phyloP scores from a whole-genome alignment of 768 basidiomycete genomes.

The Pleurotus ostreatus region DNA sequence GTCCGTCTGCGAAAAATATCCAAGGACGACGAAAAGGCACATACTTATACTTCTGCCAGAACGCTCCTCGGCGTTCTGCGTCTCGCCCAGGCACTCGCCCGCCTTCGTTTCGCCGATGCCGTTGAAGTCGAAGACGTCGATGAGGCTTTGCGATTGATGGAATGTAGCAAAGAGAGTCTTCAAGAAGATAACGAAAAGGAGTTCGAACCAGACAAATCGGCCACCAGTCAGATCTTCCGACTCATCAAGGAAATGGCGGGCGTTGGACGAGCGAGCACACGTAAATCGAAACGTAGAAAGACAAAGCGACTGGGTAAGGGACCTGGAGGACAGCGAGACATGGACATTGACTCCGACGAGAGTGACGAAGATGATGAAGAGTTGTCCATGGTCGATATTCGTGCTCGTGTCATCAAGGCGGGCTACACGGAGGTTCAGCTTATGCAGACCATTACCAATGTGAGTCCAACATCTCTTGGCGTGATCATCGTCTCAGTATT shows the following conservation, averaged over 20 bases:
- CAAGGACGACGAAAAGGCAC: slow-evolving; percentile 89
- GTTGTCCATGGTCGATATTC: slow-evolving; percentile 82
- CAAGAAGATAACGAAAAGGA: slow-evolving; percentile 74
- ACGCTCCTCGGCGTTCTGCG: slow-evolving; percentile 94
- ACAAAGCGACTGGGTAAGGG: slow-evolving; percentile 62
- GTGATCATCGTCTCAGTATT: slow-evolving; percentile 9
- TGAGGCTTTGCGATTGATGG: slow-evolving; percentile 95
- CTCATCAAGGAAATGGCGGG: slow-evolving; percentile 85
- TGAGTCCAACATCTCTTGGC: slow-evolving; percentile 30
- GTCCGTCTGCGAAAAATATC: slow-evolving; percentile 91
- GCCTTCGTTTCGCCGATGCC: slow-evolving; percentile 76
- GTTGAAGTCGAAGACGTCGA: slow-evolving; percentile 90
- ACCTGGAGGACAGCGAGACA: slow-evolving; percentile 65
- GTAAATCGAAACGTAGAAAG: slow-evolving; percentile 31
- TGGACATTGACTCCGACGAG: slow-evolving; percentile 66
- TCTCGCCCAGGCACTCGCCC: slow-evolving; percentile 90
- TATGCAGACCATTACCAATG: slow-evolving; percentile 79
- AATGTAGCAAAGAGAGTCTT: slow-evolving; percentile 90
- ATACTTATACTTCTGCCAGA: slow-evolving; percentile 94
- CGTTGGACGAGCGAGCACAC: slow-evolving; percentile 26
- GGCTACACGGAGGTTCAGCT: slow-evolving; percentile 92
- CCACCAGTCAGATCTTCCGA: slow-evolving; percentile 81
- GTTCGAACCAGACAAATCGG: slow-evolving; percentile 70
- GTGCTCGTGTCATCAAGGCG: slow-evolving; percentile 77
- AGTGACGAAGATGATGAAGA: slow-evolving; percentile 61